Evolutionary conservation across 139 green algal genomes (phyloP).

Genomic region (Trebouxia sp.): DNA sequence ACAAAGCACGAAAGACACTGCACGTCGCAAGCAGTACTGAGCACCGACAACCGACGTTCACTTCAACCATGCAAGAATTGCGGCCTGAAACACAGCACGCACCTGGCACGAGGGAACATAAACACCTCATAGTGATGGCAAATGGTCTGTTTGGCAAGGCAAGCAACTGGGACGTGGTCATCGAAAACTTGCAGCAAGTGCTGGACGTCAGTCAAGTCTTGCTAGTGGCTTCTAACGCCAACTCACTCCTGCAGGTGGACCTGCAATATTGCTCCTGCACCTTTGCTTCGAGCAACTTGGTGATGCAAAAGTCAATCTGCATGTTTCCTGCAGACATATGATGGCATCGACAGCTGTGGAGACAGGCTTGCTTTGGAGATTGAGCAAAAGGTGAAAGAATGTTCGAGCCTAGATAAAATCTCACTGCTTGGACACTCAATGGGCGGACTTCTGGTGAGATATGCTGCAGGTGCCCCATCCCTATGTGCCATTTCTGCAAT

Average conservation of each 20-base stretch:
- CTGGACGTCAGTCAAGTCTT: constrained; percentile 7
- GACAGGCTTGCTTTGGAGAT: constrained; percentile 76
- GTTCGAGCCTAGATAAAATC: constrained; percentile 65
- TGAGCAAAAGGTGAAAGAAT: constrained; percentile 34
- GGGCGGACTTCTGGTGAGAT: constrained; percentile 70
- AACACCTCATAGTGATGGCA: constrained; percentile 68
- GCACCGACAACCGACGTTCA: too few species aligned
- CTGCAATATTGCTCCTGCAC: too few species aligned
- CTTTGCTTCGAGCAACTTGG: not conserved
- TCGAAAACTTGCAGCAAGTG: constrained; percentile 15
- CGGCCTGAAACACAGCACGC: not conserved
- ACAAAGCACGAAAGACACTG: too few species aligned
- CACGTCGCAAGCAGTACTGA: too few species aligned
- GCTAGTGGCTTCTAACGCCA: constrained; percentile 8
- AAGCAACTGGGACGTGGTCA: constrained; percentile 66
- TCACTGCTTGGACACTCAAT: constrained; percentile 73
- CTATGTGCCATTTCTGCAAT: not conserved
- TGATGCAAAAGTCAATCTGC: not conserved
- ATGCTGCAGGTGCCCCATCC: constrained; percentile 31
- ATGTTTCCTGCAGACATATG: constrained; percentile 54
- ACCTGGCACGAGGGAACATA: not conserved
- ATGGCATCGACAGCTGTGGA: constrained; percentile 85
- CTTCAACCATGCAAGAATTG: not conserved
- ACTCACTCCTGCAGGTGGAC: constrained; percentile 16
- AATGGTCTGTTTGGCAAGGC: constrained; percentile 73